These are phyloP conservation scores for Neurospora sp. DNA, from an alignment of 495 filamentous ascomycete species.

Conservation along the genomic window DNA sequence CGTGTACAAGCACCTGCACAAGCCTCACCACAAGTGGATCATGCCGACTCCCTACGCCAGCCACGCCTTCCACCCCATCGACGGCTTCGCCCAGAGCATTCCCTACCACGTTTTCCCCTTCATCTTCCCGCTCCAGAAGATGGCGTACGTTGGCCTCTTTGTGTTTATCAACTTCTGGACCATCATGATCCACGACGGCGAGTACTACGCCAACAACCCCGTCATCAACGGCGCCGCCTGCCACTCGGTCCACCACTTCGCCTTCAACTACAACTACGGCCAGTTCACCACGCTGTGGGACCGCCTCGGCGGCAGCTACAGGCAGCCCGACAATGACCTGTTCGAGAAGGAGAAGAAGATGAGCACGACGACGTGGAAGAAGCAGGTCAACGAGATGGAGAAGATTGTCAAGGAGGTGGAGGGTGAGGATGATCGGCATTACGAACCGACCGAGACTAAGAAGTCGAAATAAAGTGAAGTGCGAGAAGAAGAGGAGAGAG, in stretches of 20 bases:
- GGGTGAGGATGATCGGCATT: slow-evolving; percentile 74
- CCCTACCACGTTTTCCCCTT: slow-evolving; percentile 94
- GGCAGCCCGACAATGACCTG: slow-evolving; percentile 76
- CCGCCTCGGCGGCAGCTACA: slow-evolving; percentile 78
- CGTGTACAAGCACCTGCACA: slow-evolving; percentile 84
- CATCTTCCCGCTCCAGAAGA: slow-evolving; percentile 86
- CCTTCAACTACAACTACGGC: slow-evolving; percentile 98
- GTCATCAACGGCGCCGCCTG: slow-evolving; percentile 92
- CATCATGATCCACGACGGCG: slow-evolving; percentile 93
- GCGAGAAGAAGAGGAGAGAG: background rate
- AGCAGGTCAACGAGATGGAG: slow-evolving; percentile 81
- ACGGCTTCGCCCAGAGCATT: slow-evolving; percentile 84
- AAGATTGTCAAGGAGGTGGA: slow-evolving; percentile 72
- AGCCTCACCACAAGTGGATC: slow-evolving; percentile 99
- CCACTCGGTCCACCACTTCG: slow-evolving; percentile 75
- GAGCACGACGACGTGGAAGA: slow-evolving; percentile 68
- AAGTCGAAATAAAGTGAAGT: slow-evolving; percentile 28
- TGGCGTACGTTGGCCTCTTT: slow-evolving; percentile 78
- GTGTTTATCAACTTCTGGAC: slow-evolving; percentile 96
- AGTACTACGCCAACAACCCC: slow-evolving; percentile 82
- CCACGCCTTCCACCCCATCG: slow-evolving; percentile 90
- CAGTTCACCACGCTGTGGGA: slow-evolving; percentile 97
- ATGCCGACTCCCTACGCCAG: slow-evolving; percentile 92
- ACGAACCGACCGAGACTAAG: slow-evolving; percentile 41
- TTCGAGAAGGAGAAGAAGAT: slow-evolving; percentile 86